These are phyloP conservation scores for Paraphaeosphaeria minitans DNA, from an alignment of 2,329 filamentous ascomycete genomes.

Conservation along the genomic window DNA sequence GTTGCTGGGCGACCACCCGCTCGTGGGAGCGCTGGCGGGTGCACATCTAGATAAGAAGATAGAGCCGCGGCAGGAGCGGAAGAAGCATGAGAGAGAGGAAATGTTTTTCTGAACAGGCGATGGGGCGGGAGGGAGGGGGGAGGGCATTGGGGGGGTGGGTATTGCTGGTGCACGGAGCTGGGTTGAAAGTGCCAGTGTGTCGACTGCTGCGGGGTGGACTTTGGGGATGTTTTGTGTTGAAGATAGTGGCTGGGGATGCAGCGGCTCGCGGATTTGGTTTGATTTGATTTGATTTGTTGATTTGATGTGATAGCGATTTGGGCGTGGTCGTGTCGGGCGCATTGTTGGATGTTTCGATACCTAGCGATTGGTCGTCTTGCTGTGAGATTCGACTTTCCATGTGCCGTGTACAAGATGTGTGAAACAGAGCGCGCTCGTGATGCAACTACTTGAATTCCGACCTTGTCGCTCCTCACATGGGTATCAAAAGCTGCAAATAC, in stretches of 20 bases:
- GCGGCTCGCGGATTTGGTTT: not conserved
- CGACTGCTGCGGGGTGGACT: no score
- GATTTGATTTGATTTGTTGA: no score
- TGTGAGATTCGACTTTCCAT: not conserved
- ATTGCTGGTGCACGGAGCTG: not conserved
- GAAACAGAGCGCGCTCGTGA: not conserved
- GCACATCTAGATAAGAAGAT: not conserved
- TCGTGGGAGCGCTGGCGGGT: not conserved
- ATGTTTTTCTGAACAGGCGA: not conserved
- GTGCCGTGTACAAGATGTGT: not conserved
- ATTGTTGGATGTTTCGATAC: no score
- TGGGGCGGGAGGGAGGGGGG: not conserved
- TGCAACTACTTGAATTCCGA: not conserved
- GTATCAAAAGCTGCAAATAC: not conserved
- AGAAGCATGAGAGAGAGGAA: not conserved
- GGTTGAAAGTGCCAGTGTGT: no score
- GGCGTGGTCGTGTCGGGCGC: no score
- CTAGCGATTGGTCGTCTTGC: no score
- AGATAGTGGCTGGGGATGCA: not conserved
- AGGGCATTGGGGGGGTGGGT: not conserved
- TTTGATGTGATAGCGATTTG: no score
- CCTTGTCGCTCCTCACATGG: not conserved
- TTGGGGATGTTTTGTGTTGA: not conserved
- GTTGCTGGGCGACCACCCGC: not conserved
- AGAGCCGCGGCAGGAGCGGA: not conserved